Base-by-base conservation (phyloP, 768 basidiomycete genomes). In the Obba rivulosa region DNA sequence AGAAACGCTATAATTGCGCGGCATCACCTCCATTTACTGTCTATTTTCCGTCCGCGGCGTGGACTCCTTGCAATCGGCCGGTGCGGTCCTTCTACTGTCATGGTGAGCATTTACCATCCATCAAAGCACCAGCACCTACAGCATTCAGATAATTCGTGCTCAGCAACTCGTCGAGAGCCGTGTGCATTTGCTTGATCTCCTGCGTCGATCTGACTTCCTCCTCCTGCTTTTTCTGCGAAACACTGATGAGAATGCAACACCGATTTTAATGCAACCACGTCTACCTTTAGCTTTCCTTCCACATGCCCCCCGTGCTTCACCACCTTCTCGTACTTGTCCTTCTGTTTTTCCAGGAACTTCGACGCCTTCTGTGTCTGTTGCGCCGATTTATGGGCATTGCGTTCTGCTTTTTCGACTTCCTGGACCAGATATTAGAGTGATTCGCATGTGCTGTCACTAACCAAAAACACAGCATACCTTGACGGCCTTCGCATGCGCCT, bases 401-500 rank as follows among this genome's bases (percentile, higher is more conserved):
- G 47, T 41, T 55, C 31, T 3, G 50, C 54, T 34, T 52, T 51
- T 41, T 44, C 47, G 11, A 43, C 35, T 13, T 46, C 46, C 54
- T 55, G 8, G 10, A 17, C 22, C 18, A 18, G 28, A 31, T 31
- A 13, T 13, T 31, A 31, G 28, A 7, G 5, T 31, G 5, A 7
- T 5, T 31, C 28, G 5, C 28, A 13, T 5, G 13, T 31, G n/a
- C n/a, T n/a, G n/a, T 31, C 28, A 31, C 7, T 7, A 13, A 7
- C 13, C 28, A 25, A 11, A 14, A 3, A 40, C 23, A 20, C 22
- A 3, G 34, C 50, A 31, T n/a, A 55, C 54, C 48, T 55, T 55
- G 31, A 44, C 39, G 34, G 46, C 24, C 50, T 55, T 55, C 31
- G 40, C 37, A n/a, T 51, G 47, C 13, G 50, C 50, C 34, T 51